These are phyloP conservation scores for Diplosphaera chodatii DNA, from an alignment of 139 green algal genomes.

Conservation along the genomic window DNA sequence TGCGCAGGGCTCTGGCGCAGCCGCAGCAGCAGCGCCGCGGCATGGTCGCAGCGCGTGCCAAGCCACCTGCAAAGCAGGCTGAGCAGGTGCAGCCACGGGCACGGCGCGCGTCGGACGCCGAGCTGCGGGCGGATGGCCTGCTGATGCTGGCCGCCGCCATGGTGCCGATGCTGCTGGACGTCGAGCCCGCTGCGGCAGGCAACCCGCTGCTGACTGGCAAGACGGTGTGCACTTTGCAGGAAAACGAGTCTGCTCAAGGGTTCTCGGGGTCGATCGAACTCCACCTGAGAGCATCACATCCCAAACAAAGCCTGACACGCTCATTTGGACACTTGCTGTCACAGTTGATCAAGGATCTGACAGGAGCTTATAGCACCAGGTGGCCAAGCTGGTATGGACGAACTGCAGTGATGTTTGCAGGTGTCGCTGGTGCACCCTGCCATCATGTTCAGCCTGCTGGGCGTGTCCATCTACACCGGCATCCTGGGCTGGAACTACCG, in stretches of 20 bases:
- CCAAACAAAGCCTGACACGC: neutral
- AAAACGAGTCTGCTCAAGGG: no score
- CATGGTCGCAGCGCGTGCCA: neutral
- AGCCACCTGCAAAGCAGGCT: neutral
- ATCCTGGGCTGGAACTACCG: constrained; percentile 89
- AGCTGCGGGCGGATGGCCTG: neutral
- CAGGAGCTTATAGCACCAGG: no score
- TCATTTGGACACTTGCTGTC: no score
- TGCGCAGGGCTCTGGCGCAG: neutral
- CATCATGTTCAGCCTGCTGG: constrained; percentile 79
- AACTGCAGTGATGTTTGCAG: no score
- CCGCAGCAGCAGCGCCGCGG: neutral
- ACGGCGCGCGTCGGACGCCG: neutral
- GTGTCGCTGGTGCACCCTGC: constrained; percentile 70
- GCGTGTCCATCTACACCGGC: constrained; percentile 68
- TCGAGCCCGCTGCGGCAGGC: constrained; percentile 6
- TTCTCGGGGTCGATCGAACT: no score
- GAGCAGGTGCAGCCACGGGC: neutral
- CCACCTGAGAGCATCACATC: neutral
- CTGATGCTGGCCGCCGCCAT: neutral
- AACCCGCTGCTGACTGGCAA: constrained; percentile 11
- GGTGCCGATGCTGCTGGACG: constrained; percentile 8
- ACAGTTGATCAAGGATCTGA: no score
- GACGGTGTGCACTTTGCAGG: neutral
- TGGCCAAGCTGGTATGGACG: no score